Evolutionary conservation across 352 stramenopile genomes (phyloP).

Genomic region (Globisporangium yorkense): DNA sequence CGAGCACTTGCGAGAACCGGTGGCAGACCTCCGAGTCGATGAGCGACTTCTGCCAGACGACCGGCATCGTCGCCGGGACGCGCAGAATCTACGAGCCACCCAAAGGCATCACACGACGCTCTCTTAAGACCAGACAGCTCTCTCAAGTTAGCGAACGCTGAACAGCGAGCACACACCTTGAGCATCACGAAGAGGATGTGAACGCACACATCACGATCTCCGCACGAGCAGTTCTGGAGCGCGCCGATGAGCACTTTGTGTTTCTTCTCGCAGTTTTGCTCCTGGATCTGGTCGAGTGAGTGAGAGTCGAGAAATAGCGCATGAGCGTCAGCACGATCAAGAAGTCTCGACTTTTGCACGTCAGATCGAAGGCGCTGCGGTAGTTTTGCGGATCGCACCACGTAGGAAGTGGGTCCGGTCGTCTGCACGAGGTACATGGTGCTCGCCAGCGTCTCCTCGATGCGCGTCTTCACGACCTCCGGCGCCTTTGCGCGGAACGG

Average conservation of each 20-base stretch:
- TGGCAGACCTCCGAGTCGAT: slow-evolving; percentile 68
- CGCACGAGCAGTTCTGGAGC: slow-evolving; percentile 68
- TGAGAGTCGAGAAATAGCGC: too few species aligned
- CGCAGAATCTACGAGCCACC: slow-evolving; percentile 40
- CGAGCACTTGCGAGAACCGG: not conserved
- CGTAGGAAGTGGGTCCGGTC: slow-evolving; percentile 67
- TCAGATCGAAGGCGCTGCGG: too few species aligned
- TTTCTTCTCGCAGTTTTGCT: slow-evolving; percentile 67
- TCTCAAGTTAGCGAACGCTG: not conserved
- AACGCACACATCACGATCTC: slow-evolving; percentile 69
- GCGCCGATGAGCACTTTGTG: slow-evolving; percentile 73
- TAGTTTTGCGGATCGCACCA: slow-evolving; percentile 31
- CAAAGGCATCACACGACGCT: not conserved
- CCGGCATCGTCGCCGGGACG: slow-evolving; percentile 51
- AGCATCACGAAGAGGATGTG: slow-evolving; percentile 87
- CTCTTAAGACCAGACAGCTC: not conserved
- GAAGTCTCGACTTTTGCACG: not conserved
- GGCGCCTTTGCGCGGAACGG: slow-evolving; percentile 58
- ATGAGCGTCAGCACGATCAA: too few species aligned
- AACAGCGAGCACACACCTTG: slow-evolving; percentile 30
- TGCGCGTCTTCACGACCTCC: slow-evolving; percentile 36
- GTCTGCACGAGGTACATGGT: slow-evolving; percentile 85
- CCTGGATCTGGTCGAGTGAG: slow-evolving; percentile 44
- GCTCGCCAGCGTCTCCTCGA: slow-evolving; percentile 52
- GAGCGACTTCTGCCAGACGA: slow-evolving; percentile 84